Base-by-base conservation (phyloP, 2,329 filamentous ascomycete species). In the Amylocarpus encephaloides region DNA sequence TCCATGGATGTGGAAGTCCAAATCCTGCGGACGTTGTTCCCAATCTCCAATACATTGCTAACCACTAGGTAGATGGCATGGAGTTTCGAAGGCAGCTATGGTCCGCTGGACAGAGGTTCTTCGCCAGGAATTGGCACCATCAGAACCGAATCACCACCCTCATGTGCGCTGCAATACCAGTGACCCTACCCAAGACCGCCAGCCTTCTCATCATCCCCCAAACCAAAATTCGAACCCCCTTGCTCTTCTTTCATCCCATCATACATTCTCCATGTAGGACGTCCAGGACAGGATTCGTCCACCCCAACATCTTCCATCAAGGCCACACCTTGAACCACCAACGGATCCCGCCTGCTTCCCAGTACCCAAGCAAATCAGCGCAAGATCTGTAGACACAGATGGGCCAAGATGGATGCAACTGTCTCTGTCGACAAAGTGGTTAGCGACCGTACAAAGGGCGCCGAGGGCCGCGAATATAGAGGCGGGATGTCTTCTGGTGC, bases 171-270 rank as follows among this genome's bases (percentile, higher is more conserved):
- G 71, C 57, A 18, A 67, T 60, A 1, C 70, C 72, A 16, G 56
- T 45, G 2, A n/a, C n/a, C n/a, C n/a, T n/a, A n/a, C n/a, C 58
- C 53, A 1, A 33, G 59, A 0, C 73, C 74, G 0, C 74, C 73
- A 39, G 71, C 71, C 6, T 71, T 60, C 53, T 77, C 73, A 55
- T 76, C 69, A 55, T 76, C 77, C 0, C 69, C 73, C 33, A 71
- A 64, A 0, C 74, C 73, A 18, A 77, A 65, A 0, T 72, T 52
- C 71, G 77, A 72, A 0, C 70, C 68, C 19, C 60, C 55, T 0
- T 62, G 61, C 35, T 64, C 59, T 1, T 60, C 60, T 3, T 57
- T 48, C 6, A 18, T 18, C 6, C 34, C 61, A 10, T 59, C 59
- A 3, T 68, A 76, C 5, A 70, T 62, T 6, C 63, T 60, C 59